phyloP scores from a whole-genome alignment of 225 moss, liverwort and hornwort species.

The Bryoerythrophyllum caledonicum region DNA sequence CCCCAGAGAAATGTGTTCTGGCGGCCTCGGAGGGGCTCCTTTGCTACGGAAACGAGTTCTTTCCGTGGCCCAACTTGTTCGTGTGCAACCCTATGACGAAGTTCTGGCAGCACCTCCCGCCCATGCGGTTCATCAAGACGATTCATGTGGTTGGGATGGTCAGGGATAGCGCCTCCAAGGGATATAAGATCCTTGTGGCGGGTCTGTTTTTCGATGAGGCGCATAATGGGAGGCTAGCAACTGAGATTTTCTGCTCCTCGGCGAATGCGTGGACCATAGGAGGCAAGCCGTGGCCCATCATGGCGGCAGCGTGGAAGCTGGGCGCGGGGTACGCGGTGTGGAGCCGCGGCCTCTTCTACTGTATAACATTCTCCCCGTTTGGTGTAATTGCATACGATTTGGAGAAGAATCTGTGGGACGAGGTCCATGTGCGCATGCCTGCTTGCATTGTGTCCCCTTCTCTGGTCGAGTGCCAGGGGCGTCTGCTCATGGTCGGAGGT shows the following conservation, averaged over 20 bases:
- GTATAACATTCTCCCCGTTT: constrained; percentile 75
- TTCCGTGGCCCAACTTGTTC: constrained; percentile 78
- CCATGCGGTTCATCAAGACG: constrained; percentile 77
- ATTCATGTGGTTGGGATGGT: constrained; percentile 85
- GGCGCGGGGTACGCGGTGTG: constrained; percentile 74
- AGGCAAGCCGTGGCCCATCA: constrained; percentile 79
- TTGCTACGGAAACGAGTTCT: constrained; percentile 81
- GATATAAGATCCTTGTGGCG: constrained; percentile 68
- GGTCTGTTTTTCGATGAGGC: constrained; percentile 74
- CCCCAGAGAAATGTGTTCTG: constrained; percentile 71
- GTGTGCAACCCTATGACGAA: constrained; percentile 81
- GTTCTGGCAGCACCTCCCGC: constrained; percentile 76
- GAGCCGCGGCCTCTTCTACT: constrained; percentile 68
- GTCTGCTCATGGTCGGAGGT: constrained; percentile 73
- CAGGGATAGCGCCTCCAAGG: constrained; percentile 49
- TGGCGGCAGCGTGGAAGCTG: constrained; percentile 82
- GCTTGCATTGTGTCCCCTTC: constrained; percentile 74
- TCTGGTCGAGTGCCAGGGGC: constrained; percentile 65
- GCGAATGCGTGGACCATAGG: constrained; percentile 62
- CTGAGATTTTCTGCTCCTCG: constrained; percentile 62
- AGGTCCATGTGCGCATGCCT: constrained; percentile 72
- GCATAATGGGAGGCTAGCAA: constrained; percentile 69
- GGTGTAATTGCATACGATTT: constrained; percentile 75
- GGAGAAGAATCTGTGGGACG: constrained; percentile 55
- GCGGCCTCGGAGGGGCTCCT: constrained; percentile 71